These are phyloP conservation scores for Uncinocarpus reesii DNA, from an alignment of 2,329 filamentous ascomycete species.

Conservation along the genomic window DNA sequence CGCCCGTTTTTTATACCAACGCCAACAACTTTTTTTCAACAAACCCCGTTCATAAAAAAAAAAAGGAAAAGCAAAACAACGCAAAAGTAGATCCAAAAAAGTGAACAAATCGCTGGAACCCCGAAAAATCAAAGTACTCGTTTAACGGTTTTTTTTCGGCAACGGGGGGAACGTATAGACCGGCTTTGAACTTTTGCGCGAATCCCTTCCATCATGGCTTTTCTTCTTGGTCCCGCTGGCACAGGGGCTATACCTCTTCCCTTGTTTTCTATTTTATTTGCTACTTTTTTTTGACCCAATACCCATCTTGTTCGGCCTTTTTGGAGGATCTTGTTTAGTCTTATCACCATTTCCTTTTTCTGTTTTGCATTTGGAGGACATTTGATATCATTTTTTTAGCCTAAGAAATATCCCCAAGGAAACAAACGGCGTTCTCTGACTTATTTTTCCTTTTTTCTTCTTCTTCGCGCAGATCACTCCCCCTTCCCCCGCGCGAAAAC, in stretches of 20 bases:
- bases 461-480: neutral
- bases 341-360: neutral
- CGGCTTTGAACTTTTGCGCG: no score
- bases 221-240: conserved; percentile 6
- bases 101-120: neutral
- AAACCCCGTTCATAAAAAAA: conserved; percentile 4
- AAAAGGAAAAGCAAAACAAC: neutral
- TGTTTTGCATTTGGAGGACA: conserved; percentile 10
- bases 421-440: neutral
- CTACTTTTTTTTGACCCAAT: no score
- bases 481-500: no score
- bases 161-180: neutral
- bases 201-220: neutral
- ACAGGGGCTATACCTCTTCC: no score
- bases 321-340: neutral
- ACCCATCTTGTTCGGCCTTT: neutral
- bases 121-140: no score
- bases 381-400: conserved; percentile 7
- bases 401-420: neutral
- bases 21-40: no score
- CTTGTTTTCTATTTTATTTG: no score
- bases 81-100: neutral
- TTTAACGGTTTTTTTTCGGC: neutral
- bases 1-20: neutral
- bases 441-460: neutral